Conservation (phyloP, 2,329 filamentous ascomycete genomes). For the Penicillium frequentans region DNA sequence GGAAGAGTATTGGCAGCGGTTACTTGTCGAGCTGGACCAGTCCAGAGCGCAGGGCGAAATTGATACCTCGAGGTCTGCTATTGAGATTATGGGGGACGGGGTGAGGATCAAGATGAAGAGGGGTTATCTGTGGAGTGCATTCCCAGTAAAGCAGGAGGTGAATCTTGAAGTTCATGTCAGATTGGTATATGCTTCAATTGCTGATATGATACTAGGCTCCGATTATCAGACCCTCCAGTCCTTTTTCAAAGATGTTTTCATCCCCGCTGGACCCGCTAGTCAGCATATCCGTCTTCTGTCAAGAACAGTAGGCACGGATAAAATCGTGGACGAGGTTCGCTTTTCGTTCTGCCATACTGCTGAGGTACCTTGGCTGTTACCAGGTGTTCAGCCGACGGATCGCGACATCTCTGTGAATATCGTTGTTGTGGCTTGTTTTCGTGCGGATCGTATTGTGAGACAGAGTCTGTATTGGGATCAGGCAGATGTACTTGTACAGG, state of each 20-base stretch:
- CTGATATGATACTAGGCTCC: conserved; percentile 15
- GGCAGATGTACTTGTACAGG: conserved; percentile 59
- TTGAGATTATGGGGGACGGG: conserved; percentile 4
- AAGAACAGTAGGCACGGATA: conserved; percentile 56
- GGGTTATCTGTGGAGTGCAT: conserved; percentile 34
- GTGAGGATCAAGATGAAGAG: conserved; percentile 8
- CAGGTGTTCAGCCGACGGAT: conserved; percentile 54
- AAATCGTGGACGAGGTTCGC: conserved; percentile 59
- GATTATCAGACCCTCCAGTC: conserved; percentile 26
- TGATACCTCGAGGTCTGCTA: conserved; percentile 10
- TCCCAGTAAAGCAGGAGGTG: conserved; percentile 39
- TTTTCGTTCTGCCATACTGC: conserved; percentile 56
- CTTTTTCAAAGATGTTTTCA: conserved; percentile 58
- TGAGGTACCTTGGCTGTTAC: conserved; percentile 57
- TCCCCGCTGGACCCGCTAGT: conserved; percentile 48
- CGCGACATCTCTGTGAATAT: conserved; percentile 55
- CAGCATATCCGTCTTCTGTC: conserved; percentile 53
- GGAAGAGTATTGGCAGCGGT: conserved; percentile 36
- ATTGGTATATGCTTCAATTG: conserved; percentile 3
- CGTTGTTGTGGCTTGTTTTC: conserved; percentile 50
- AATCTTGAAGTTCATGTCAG: not conserved
- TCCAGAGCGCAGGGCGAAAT: conserved; percentile 13
- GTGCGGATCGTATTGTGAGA: conserved; percentile 37
- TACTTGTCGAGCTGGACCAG: conserved; percentile 20
- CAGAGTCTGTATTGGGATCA: conserved; percentile 65